phyloP scores from a whole-genome alignment of 1,139 yeast genomes.

The Pichia kudriavzevii region DNA sequence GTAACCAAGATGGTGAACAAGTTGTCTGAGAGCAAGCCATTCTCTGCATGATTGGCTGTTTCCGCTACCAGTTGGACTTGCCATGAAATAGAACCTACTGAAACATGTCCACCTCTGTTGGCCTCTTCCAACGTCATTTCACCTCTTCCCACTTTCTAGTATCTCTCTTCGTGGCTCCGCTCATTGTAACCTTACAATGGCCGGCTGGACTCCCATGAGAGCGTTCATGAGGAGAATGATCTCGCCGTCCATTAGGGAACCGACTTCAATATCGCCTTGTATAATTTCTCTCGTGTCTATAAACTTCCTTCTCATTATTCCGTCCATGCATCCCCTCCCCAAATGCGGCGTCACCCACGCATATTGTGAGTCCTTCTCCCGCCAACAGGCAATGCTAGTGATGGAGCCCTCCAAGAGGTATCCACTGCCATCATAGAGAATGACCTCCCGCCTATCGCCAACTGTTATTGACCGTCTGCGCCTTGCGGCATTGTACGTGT shows the following conservation, averaged over 20 bases:
- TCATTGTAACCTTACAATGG: constrained; percentile 3
- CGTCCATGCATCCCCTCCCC: constrained; percentile 76
- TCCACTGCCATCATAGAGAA: constrained; percentile 54
- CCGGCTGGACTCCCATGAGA: constrained; percentile 71
- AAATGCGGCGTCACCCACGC: constrained; percentile 77
- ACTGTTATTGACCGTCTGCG: constrained; percentile 26
- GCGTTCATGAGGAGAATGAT: constrained; percentile 72
- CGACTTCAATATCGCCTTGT: constrained; percentile 45
- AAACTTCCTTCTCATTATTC: constrained; percentile 67
- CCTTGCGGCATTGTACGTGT: constrained; percentile 58
- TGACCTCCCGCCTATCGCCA: constrained; percentile 52
- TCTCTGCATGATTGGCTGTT: constrained; percentile 22
- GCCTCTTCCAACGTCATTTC: background rate
- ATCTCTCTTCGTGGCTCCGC: background rate
- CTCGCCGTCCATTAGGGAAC: constrained; percentile 51
- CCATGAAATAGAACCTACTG: no score
- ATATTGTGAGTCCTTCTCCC: constrained; percentile 30
- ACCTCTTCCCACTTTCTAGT: background rate
- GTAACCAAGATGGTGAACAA: constrained; percentile 42
- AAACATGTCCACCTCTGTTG: no score
- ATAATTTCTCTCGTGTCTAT: constrained; percentile 43
- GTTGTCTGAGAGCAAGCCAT: constrained; percentile 24
- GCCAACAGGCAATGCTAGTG: constrained; percentile 65
- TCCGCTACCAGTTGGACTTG: no score
- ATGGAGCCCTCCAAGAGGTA: constrained; percentile 79